Base-by-base conservation (phyloP, 192 early-diverging fungal genomes). In the Entophlyctis luteolus region DNA sequence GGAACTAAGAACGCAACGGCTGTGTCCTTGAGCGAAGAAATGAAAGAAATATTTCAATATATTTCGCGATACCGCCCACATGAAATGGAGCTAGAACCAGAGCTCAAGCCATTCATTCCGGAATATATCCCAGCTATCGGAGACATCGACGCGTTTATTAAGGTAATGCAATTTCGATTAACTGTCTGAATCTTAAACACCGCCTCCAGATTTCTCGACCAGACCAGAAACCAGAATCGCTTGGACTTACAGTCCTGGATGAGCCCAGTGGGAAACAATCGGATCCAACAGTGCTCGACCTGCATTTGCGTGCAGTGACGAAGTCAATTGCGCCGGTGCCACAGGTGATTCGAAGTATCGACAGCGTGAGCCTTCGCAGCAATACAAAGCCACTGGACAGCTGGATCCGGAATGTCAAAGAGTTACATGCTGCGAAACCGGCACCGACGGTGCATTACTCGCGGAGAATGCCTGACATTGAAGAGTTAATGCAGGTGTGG, bases 111-210 rank as follows among this genome's bases (percentile, higher is more conserved):
- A 5, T 86, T 86, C 59, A 67, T 86, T 27, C 85, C 85, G 8
- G 85, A 86, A 42, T 84, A 67, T 50, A 83, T 86, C 49, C 84
- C 85, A 2, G 75, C 81, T 3, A 83, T 86, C 45, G 85, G 85
- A 12, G 85, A 86, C 62, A 84, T 86, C 73, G 85, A 86, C 46
- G 83, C 85, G 4, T 84, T 86, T 50, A 82, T 86, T 37, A 85
- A 85, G 70, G 82, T 84, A 25, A 31, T 29, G 16, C 4, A 55
- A 33, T 16, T 29, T 32, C 32, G 14, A 2, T 1, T 53, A 14
- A 3, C 12, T n/a, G n/a, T n/a, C n/a, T n/a, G n/a, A n/a, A n/a
- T n/a, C n/a, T 25, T 2, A 67, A 12, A 34, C 23, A 14, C 28
- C 10, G 18, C 29, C 54, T 1, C 20, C 53, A 84, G 84, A 81